phyloP scores from a whole-genome alignment of 2,329 filamentous ascomycete genomes.

The Penicillium sp. region DNA sequence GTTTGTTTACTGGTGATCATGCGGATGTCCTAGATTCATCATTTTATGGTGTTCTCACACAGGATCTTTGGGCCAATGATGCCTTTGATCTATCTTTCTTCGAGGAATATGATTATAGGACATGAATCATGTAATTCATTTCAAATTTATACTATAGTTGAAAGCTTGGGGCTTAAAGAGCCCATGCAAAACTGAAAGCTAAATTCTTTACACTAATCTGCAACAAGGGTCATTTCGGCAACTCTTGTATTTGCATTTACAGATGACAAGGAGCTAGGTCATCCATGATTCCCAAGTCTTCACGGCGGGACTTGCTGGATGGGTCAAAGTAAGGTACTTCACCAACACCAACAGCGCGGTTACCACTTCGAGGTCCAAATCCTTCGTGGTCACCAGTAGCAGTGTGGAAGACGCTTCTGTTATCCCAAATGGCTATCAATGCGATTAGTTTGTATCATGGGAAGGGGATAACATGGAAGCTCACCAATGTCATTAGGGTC shows the following conservation, averaged over 20 bases:
- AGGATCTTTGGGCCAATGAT: background rate
- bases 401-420: constrained; percentile 56
- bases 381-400: constrained; percentile 55
- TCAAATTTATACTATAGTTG: background rate
- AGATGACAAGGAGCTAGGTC: constrained; percentile 17
- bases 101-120: background rate
- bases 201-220: too few relatives aligned
- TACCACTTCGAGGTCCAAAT: constrained; percentile 50
- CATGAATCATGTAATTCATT: background rate
- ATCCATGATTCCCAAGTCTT: constrained; percentile 22
- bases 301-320: constrained; percentile 28
- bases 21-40: background rate
- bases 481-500: constrained; percentile 38
- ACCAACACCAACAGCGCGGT: constrained; percentile 53
- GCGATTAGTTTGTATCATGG: background rate
- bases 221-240: background rate
- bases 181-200: too few relatives aligned
- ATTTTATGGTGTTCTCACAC: background rate
- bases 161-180: too few relatives aligned
- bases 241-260: background rate
- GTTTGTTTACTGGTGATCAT: background rate
- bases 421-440: constrained; percentile 57
- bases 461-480: background rate
- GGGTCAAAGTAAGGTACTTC: constrained; percentile 57
- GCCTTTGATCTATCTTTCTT: background rate